phyloP scores from a whole-genome alignment of 2,329 filamentous ascomycete species.

The Calcarisporium arbuscula region DNA sequence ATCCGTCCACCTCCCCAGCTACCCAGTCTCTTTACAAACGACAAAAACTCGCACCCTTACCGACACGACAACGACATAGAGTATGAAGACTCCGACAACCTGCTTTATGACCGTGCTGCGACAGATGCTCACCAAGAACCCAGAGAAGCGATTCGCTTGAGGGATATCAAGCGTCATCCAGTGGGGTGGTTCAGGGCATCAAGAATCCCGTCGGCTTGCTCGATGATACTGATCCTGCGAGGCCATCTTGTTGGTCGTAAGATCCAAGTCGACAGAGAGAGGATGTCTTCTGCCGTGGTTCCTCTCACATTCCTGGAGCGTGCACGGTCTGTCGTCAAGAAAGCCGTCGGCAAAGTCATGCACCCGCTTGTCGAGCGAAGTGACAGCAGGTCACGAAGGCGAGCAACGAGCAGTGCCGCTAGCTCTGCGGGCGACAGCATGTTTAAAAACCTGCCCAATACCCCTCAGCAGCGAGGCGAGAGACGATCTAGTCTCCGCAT shows the following conservation, averaged over 20 bases:
- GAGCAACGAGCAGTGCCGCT: constrained; percentile 56
- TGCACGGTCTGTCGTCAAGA: constrained; percentile 71
- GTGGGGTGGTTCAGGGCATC: constrained; percentile 83
- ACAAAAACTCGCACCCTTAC: constrained; percentile 58
- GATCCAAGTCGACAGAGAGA: constrained; percentile 87
- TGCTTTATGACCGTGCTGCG: constrained; percentile 72
- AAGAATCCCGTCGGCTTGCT: constrained; percentile 73
- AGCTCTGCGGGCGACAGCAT: constrained; percentile 56
- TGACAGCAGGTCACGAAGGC: constrained; percentile 46
- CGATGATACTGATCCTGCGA: constrained; percentile 85
- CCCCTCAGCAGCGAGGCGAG: constrained; percentile 46
- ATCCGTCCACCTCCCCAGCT: constrained; percentile 50
- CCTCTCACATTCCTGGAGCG: constrained; percentile 83
- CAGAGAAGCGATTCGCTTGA: constrained; percentile 81
- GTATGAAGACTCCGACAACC: constrained; percentile 80
- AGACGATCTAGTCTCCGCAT: constrained; percentile 47
- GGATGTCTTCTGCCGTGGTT: constrained; percentile 85
- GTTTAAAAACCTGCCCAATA: constrained; percentile 37
- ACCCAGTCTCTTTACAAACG: constrained; percentile 50
- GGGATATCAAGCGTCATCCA: constrained; percentile 87
- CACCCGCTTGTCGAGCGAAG: constrained; percentile 52
- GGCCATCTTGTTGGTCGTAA: constrained; percentile 71
- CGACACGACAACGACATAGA: constrained; percentile 70
- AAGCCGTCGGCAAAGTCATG: constrained; percentile 58
- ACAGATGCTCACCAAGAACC: constrained; percentile 82